A percentile compares a stretch with the other conserved stretches of the same genome.
These are phyloP conservation scores for Curvularia eragrostidis DNA, from an alignment of 2,329 filamentous ascomycete species.

Conservation along the genomic window DNA sequence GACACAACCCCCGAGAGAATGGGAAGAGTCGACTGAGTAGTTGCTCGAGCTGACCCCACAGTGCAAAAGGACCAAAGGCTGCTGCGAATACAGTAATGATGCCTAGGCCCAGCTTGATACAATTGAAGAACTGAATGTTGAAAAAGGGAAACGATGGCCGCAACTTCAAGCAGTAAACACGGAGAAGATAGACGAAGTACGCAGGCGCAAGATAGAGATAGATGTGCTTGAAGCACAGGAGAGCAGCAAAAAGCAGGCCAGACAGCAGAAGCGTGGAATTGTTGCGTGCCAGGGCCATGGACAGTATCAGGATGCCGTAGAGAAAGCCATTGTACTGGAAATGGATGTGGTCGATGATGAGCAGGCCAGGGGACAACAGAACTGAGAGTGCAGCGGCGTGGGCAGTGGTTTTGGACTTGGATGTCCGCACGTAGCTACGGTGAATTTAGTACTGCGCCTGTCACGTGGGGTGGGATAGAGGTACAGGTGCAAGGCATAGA, in stretches of 20 bases:
- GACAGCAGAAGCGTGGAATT: constrained; percentile 77
- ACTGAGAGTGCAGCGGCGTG: constrained; percentile 90
- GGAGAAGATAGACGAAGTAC: constrained; percentile 92
- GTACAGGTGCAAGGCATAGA: constrained; percentile 81
- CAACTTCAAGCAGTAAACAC: constrained; percentile 83
- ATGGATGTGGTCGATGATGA: constrained; percentile 98
- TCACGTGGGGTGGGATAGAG: not conserved
- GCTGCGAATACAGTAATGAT: constrained; percentile 73
- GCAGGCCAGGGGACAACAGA: constrained; percentile 85
- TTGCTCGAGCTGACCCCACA: constrained; percentile 83
- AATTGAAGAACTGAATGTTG: constrained; percentile 77
- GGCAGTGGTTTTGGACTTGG: constrained; percentile 75
- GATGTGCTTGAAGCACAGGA: constrained; percentile 97
- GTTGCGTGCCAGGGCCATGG: constrained; percentile 80
- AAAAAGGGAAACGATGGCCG: constrained; percentile 72
- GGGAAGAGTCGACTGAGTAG: constrained; percentile 86
- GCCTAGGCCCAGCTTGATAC: constrained; percentile 78
- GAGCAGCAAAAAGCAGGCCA: constrained; percentile 80
- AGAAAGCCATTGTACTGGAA: constrained; percentile 99
- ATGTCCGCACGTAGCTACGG: constrained; percentile 75
- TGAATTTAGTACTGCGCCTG: constrained; percentile 19
- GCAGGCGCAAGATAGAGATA: constrained; percentile 95
- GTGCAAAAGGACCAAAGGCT: constrained; percentile 89
- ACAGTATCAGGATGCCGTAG: constrained; percentile 88
- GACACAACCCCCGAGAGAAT: constrained; percentile 90